These are phyloP conservation scores for Trichosporon inkin DNA, from an alignment of 1,284 basidiomycete species.

Conservation along the genomic window DNA sequence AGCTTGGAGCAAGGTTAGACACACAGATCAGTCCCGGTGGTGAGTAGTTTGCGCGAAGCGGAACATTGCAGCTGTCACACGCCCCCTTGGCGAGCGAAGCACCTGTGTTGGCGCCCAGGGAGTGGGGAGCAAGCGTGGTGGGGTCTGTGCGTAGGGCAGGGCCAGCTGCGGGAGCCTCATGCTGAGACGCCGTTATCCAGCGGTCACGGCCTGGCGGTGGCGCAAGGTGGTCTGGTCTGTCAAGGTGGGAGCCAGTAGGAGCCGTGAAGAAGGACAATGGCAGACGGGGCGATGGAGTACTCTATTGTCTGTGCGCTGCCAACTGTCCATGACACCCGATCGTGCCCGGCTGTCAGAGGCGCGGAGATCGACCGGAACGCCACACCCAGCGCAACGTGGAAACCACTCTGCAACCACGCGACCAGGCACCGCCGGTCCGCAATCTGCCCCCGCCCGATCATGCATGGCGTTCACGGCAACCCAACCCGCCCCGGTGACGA, in stretches of 20 bases:
- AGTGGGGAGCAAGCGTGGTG: not conserved
- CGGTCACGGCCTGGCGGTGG: not conserved
- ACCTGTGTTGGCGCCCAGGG: not conserved
- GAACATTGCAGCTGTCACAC: not conserved
- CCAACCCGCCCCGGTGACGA: not conserved
- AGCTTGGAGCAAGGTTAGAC: not conserved
- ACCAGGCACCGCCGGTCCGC: not conserved
- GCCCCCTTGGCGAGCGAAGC: not conserved
- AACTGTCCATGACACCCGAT: not conserved
- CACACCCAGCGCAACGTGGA: not conserved
- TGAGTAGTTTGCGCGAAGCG: not conserved
- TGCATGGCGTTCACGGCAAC: not conserved
- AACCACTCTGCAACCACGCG: not conserved
- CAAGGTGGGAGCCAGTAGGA: not conserved
- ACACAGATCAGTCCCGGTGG: not conserved
- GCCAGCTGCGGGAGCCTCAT: not conserved
- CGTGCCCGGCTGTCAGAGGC: not conserved
- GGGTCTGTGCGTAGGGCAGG: not conserved
- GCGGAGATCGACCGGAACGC: not conserved
- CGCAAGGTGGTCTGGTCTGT: not conserved
- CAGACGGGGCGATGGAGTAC: not conserved
- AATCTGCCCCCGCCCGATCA: slow-evolving; percentile 3
- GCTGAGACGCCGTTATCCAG: not conserved
- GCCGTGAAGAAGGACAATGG: not conserved
- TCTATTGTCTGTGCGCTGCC: not conserved